Base-by-base conservation (phyloP, 441 rosid genomes). In the Erodium moschatum region DNA sequence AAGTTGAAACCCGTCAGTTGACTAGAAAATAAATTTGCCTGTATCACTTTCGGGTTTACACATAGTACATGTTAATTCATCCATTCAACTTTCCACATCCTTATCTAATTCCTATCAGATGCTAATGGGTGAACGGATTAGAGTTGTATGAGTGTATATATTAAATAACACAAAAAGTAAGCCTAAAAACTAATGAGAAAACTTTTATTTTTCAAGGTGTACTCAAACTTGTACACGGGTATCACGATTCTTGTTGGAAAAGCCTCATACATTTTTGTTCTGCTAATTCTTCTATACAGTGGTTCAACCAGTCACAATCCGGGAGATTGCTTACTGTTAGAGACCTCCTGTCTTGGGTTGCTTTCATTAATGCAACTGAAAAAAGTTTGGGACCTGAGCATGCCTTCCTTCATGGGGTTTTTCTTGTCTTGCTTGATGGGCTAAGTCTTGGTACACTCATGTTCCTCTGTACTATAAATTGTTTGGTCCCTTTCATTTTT, bases 351-450 rank as follows among this genome's bases (percentile, higher is more conserved):
- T 85, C 99, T 68, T 95, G 99, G 99, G 74, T 92, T 71, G 83
- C 83, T 54, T 95, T 95, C 80, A 77, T 89, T 68, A 84, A 85
- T 40, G 76, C 74, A 64, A 83, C 89, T 27, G 80, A 75, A 74
- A 80, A 70, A 82, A 78, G 78, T 76, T 78, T 95, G 72, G 95
- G 85, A 79, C 74, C 83, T 67, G 85, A 81, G 71, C 71, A 72
- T 80, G 89, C 96, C 29, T 81, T 89, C 66, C 79, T 90, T 67
- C 99, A 95, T 75, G 99, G 99, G 65, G 87, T 86, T 76, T 95
- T 92, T 81, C 99, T 95, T 72, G 88, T 88, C 82, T 78, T 95
- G 82, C 95, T 95, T 70, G 99, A 92, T 85, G 99, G 99, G 69
- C 70, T 95, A 67, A 84, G 90, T 82, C 79, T 95, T 81, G 99